These are phyloP conservation scores for Suillus occidentalis DNA, from an alignment of 768 basidiomycete genomes.

Conservation along the genomic window DNA sequence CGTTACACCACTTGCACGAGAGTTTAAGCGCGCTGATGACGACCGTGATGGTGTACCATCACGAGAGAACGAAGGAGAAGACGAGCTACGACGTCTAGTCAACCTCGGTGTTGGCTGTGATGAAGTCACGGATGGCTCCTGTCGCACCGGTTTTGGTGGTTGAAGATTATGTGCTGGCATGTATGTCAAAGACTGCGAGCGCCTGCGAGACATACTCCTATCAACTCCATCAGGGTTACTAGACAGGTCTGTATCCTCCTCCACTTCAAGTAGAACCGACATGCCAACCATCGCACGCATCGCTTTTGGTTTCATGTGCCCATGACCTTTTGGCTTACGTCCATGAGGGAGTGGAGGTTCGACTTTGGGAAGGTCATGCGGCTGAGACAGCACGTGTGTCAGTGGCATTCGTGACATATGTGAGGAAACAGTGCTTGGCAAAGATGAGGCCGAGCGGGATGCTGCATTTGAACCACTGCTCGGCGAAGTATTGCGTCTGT, in stretches of 20 bases:
- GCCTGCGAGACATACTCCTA: constrained; percentile 15
- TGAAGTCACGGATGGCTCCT: constrained; percentile 13
- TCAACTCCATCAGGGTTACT: constrained; percentile 1
- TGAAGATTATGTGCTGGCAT: constrained; percentile 13
- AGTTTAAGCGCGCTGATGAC: constrained; percentile 3
- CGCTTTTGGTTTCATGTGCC: constrained; percentile 26
- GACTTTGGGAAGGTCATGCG: constrained; percentile 9
- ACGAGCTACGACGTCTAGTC: constrained; percentile 30
- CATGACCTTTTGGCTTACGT: constrained; percentile 27
- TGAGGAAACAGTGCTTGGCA: constrained; percentile 8
- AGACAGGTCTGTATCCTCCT: constrained; percentile 40
- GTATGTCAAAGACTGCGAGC: constrained; percentile 15
- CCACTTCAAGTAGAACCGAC: constrained; percentile 53
- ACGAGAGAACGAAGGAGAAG: constrained; percentile 23
- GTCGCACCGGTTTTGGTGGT: constrained; percentile 19
- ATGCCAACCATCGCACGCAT: constrained; percentile 52
- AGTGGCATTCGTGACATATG: constrained; percentile 2
- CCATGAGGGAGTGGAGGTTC: constrained; percentile 20
- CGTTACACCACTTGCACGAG: neutral
- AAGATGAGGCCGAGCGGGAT: constrained; percentile 25
- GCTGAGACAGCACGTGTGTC: neutral
- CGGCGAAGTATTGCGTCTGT: constrained; percentile 20
- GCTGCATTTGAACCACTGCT: constrained; percentile 7
- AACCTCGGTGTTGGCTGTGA: constrained; percentile 26
- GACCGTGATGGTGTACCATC: constrained; percentile 11